A percentile compares a stretch with the other conserved stretches of the same genome.
These are phyloP conservation scores for Aureobasidium sp. DNA, from an alignment of 2,329 filamentous ascomycete species.

Conservation along the genomic window DNA sequence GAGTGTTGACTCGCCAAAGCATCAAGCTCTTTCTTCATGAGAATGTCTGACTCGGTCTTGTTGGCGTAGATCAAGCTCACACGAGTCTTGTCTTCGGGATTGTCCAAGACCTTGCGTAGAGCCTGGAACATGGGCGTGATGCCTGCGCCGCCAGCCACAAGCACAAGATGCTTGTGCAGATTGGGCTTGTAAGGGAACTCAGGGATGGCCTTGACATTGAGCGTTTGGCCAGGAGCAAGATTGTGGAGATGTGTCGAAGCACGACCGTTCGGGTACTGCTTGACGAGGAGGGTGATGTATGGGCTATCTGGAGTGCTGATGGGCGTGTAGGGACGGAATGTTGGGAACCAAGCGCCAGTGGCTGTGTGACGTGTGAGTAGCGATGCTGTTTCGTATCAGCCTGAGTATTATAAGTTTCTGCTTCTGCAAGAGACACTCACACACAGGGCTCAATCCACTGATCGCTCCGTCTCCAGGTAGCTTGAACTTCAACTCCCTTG, in stretches of 20 bases:
- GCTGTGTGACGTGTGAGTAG: constrained; percentile 57
- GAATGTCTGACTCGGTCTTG: constrained; percentile 57
- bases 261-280: constrained; percentile 60
- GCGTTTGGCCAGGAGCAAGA: constrained; percentile 53
- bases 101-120: constrained; percentile 52
- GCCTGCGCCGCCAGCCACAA: constrained; percentile 65
- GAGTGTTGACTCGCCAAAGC: constrained; percentile 45
- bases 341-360: constrained; percentile 50
- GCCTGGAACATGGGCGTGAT: constrained; percentile 67
- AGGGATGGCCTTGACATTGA: constrained; percentile 53
- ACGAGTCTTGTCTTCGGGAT: constrained; percentile 55
- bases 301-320: constrained; percentile 53
- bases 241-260: constrained; percentile 60
- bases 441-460: constrained; percentile 38
- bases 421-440: not conserved
- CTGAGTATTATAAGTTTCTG: no score
- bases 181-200: constrained; percentile 43
- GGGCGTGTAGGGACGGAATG: constrained; percentile 61
- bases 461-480: constrained; percentile 42
- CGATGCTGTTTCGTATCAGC: constrained; percentile 36
- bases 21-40: constrained; percentile 52
- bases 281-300: constrained; percentile 58
- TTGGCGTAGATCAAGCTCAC: constrained; percentile 61
- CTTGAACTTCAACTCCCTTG: constrained; percentile 51
- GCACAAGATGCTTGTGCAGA: constrained; percentile 43